Evolutionary conservation across 108 stramenopile genomes (phyloP), one percentile per base, ranked within the genome.

Genomic region (Mediolabrus comicus): DNA sequence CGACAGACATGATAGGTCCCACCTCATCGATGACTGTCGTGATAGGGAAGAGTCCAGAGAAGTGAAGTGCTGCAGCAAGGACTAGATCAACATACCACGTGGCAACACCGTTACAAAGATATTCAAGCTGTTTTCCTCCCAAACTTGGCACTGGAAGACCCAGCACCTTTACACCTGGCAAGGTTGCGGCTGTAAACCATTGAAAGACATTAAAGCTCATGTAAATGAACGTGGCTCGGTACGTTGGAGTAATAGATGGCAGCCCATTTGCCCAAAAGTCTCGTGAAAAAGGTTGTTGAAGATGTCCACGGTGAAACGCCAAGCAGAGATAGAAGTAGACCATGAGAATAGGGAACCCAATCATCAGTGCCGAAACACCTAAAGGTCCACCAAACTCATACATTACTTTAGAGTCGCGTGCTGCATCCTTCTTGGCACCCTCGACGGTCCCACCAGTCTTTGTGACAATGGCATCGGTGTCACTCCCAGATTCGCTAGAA

Each of bases 131-230:
- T 38, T 62, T 77, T 16, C 75, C 67, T 38, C 63, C 72, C 43
- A 78, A 62, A 39, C 76, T 77, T 10, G 76, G 76, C 33, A 82
- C 76, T 11, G 81, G 76, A 35, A 77, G 58, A 27, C 81, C 81
- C 55, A 70, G 26, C 16, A 79, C 72, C 41, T 68, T 79, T 30
- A 82, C 64, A 34, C 76, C 71, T 19, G 76, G 71, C 46, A 78
- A 43, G 17, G 81, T 69, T 39, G 71, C 77, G 29, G 82, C 74
- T 4, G 77, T 71, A 16, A 82, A 33, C 59, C 31, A 74, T 46
- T 82, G 81, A 46, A 74, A 65, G 30, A 77, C 2, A 46, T 59
- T 82, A 53, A 77, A 73, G 22, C 34, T 12, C 27, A 78, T 38
- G 62, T 69, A 71, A 25, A 82, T 78, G 11, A 12, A 11, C 1